Evolutionary conservation across 371 early-diverging fungal species (phyloP), one percentile per base, ranked within the genome.

Genomic region (Apophysomyces variabilis): DNA sequence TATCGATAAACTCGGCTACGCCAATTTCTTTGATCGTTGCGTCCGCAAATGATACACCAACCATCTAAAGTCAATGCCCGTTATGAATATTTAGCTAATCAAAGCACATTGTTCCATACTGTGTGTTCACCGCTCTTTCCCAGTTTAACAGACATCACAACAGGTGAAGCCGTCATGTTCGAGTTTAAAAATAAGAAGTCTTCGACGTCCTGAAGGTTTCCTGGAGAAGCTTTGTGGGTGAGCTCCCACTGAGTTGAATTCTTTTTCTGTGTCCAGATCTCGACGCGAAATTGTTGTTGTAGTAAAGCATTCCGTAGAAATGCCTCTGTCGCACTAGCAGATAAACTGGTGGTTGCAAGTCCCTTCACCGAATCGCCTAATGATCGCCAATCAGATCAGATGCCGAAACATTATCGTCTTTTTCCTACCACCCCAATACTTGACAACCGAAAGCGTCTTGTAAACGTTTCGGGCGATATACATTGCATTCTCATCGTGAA

Each of bases 1-100:
- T 95, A 79, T 98, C 99, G 26, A 92, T 74, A 73, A 97, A 96
- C 74, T 97, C 93, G 56, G 91, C 69, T 4, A 97, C 87, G 5
- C 94, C 95, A 18, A 97, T 75, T 46, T 77, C 82, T 18, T 91
- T 85, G 38, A 87, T 85, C 0, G 93, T 92, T 1, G 95, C 90
- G 64, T 98, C 97, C 6, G 93, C 89, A 74, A 93, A 95, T 2
- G 95, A 88, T 4, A 93, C 92, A 4, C 97, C 97, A 12, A 97
- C 89, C 21, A 85, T 76, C 89, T 94, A 9, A 26, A 50, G 16
- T 21, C 54, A 21, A 9, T 50, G 18, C 1, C 3, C 32, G 32
- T 26, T 3, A 26, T 26, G 32, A 26, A 26, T 26, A 26, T 26
- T 26, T 1, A 26, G 32, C 3, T 26, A 3, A 3, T 26, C 32